Evolutionary conservation across 495 filamentous ascomycete genomes (phyloP).

Genomic region (Collariella sp.): DNA sequence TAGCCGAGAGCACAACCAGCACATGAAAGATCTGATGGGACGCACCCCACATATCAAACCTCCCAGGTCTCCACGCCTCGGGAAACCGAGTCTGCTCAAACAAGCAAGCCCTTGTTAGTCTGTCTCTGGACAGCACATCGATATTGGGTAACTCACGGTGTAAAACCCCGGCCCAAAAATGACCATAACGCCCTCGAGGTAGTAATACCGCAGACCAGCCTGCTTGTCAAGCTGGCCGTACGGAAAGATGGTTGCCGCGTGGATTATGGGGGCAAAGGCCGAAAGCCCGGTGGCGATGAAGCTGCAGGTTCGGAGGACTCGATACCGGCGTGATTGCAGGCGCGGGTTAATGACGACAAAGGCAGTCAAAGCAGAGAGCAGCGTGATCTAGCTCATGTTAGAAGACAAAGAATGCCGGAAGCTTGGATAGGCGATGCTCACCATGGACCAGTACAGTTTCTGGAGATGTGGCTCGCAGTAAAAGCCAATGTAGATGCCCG

Average conservation of each 20-base stretch:
- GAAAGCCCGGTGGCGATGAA: constrained; percentile 74
- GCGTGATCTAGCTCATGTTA: constrained; percentile 62
- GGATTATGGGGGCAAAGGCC: constrained; percentile 37
- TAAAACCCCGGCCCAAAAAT: constrained; percentile 9
- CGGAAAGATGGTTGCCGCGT: not conserved
- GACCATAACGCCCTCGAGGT: constrained; percentile 51
- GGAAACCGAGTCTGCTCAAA: constrained; percentile 31
- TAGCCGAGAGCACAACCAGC: constrained; percentile 10
- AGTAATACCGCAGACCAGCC: not conserved
- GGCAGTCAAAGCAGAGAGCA: constrained; percentile 54
- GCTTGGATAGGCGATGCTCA: constrained; percentile 12
- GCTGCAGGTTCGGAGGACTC: constrained; percentile 66
- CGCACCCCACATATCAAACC: constrained; percentile 55
- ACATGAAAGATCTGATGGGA: constrained; percentile 64
- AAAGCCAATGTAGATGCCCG: constrained; percentile 45
- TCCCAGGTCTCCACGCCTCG: constrained; percentile 45
- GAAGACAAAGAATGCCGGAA: no score
- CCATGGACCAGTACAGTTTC: constrained; percentile 63
- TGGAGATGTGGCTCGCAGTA: constrained; percentile 44
- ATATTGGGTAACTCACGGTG: not conserved
- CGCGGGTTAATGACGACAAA: constrained; percentile 52
- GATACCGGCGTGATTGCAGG: constrained; percentile 62
- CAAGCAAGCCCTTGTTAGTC: not conserved
- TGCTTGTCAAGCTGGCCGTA: not conserved
- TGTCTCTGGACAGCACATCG: not conserved